Evolutionary conservation across 192 early-diverging fungal species (phyloP).

Genomic region (Chytriomyces confervae): DNA sequence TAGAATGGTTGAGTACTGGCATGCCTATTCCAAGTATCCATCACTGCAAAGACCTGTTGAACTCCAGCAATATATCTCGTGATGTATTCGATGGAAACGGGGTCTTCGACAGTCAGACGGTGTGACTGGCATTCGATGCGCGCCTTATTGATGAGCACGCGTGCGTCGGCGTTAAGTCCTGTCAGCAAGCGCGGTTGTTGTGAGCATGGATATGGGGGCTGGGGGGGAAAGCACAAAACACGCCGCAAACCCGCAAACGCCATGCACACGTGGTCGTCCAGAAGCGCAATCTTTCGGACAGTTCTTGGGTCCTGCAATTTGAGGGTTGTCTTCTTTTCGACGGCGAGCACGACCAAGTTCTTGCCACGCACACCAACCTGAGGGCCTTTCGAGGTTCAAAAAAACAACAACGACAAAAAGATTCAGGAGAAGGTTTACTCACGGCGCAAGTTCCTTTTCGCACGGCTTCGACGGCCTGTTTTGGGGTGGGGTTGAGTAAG

Average conservation of each 20-base stretch:
- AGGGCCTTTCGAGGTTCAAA: too few relatives aligned
- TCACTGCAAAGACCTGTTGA: conserved; percentile 75
- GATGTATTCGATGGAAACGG: conserved; percentile 97
- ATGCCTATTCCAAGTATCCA: too few relatives aligned
- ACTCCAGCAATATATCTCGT: conserved; percentile 94
- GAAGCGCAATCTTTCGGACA: conserved; percentile 93
- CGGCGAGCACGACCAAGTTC: conserved; percentile 89
- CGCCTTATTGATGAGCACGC: conserved; percentile 95
- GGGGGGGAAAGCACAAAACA: too few relatives aligned
- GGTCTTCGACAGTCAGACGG: conserved; percentile 95
- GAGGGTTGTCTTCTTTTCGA: conserved; percentile 93
- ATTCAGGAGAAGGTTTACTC: conserved; percentile 45
- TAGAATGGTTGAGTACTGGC: too few relatives aligned
- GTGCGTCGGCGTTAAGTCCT: conserved; percentile 94
- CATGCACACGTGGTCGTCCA: conserved; percentile 97
- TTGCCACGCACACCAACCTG: conserved; percentile 96
- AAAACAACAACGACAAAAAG: neutral
- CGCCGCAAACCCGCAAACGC: conserved; percentile 82
- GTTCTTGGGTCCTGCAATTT: conserved; percentile 98
- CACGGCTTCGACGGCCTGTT: conserved; percentile 90
- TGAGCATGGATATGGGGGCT: neutral
- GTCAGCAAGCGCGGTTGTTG: neutral
- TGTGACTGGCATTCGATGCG: conserved; percentile 98
- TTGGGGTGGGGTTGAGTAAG: neutral
- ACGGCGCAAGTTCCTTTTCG: conserved; percentile 97